Evolutionary conservation across 352 stramenopile genomes (phyloP).

Genomic region (Albugo laibachii): DNA sequence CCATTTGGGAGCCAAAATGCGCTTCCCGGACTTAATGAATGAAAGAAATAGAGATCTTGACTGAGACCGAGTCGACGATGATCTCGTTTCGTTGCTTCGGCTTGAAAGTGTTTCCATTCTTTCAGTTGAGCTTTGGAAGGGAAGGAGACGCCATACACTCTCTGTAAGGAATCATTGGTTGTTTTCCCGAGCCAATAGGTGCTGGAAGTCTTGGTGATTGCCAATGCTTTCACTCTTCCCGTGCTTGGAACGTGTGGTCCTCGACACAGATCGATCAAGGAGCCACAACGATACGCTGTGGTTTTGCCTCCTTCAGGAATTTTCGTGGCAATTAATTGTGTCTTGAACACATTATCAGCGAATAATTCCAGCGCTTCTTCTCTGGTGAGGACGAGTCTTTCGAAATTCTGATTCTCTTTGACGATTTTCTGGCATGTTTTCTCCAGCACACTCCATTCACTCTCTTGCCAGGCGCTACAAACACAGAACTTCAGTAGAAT

Average conservation of each 20-base stretch:
- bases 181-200: slow-evolving; percentile 96
- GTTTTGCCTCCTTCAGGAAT: slow-evolving; percentile 92
- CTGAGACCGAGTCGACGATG: slow-evolving; percentile 86
- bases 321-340: slow-evolving; percentile 92
- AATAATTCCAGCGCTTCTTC: slow-evolving; percentile 97
- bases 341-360: slow-evolving; percentile 97
- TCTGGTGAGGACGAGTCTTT: slow-evolving; percentile 96
- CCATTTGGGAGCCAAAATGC: slow-evolving; percentile 94
- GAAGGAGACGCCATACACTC: slow-evolving; percentile 96
- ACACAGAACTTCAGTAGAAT: background rate
- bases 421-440: slow-evolving; percentile 82
- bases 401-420: slow-evolving; percentile 96
- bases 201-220: slow-evolving; percentile 83
- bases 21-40: slow-evolving; percentile 85
- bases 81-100: slow-evolving; percentile 92
- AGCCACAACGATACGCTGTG: slow-evolving; percentile 93
- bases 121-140: slow-evolving; percentile 96
- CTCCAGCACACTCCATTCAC: slow-evolving; percentile 80
- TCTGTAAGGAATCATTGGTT: slow-evolving; percentile 93
- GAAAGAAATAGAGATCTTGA: slow-evolving; percentile 92
- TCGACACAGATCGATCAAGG: slow-evolving; percentile 95
- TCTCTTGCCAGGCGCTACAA: slow-evolving; percentile 28
- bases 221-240: slow-evolving; percentile 91
- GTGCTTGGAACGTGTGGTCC: slow-evolving; percentile 94
- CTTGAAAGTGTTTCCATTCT: slow-evolving; percentile 92